These are phyloP conservation scores for Vaccinium myrtillus DNA, from an alignment of 148 eudicot species.

Conservation along the genomic window DNA sequence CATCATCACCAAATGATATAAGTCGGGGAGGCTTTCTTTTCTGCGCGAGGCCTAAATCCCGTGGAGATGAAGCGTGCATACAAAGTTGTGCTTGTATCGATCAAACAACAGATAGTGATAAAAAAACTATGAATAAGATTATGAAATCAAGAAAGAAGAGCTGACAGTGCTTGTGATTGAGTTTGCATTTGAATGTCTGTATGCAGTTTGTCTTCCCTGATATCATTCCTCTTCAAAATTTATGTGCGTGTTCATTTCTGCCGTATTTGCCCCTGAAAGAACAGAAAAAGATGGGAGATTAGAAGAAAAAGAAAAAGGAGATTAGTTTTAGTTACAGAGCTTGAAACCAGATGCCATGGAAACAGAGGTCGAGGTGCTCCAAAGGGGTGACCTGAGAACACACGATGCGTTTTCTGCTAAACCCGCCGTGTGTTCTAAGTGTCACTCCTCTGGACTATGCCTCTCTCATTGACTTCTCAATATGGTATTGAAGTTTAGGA, in stretches of 20 bases:
- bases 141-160: neutral
- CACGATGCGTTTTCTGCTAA: neutral
- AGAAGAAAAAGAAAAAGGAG: neutral
- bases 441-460: constrained; percentile 7
- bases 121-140: neutral
- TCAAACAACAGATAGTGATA: neutral
- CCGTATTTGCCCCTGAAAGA: neutral
- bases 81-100: neutral
- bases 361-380: neutral
- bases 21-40: no score
- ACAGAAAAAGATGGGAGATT: neutral
- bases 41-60: no score
- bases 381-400: constrained; percentile 20
- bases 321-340: no score
- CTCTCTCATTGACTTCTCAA: neutral
- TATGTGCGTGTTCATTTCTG: neutral
- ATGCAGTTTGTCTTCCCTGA: neutral
- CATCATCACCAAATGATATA: no score
- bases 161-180: neutral
- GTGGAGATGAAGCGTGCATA: neutral
- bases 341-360: neutral
- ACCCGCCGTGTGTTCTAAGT: neutral
- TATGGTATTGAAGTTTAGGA: neutral
- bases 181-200: neutral
- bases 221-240: neutral